These are phyloP conservation scores for Cytospora piceae DNA, from an alignment of 2,329 filamentous ascomycete species.

Conservation along the genomic window DNA sequence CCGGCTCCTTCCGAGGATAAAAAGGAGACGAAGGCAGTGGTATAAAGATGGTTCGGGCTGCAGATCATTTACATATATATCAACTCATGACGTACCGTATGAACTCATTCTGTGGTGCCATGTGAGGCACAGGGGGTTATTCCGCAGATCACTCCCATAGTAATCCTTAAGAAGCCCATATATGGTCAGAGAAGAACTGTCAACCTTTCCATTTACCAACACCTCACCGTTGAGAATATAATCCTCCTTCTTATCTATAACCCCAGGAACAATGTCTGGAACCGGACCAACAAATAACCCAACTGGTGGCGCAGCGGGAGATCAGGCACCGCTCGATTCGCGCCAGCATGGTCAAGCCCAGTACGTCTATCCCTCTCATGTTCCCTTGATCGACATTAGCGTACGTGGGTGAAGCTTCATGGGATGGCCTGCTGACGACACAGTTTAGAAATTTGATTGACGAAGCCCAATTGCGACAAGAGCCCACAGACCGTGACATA, in stretches of 20 bases:
- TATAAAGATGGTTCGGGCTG: not conserved
- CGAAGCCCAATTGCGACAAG: slow-evolving; percentile 17
- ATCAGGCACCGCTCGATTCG: not conserved
- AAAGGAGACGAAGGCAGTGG: not conserved
- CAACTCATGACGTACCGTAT: slow-evolving; percentile 12
- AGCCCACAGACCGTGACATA: slow-evolving; percentile 19
- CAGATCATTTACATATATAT: slow-evolving; percentile 7
- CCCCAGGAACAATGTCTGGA: not conserved
- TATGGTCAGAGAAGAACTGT: not conserved
- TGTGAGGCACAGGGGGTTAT: not conserved
- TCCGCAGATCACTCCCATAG: not conserved
- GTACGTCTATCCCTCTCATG: not conserved
- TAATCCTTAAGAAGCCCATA: not conserved
- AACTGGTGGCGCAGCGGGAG: not conserved
- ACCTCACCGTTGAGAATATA: not conserved
- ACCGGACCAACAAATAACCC: slow-evolving; percentile 6
- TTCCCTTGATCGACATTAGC: not conserved
- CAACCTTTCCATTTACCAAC: not conserved
- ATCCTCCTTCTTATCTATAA: not conserved
- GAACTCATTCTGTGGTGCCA: slow-evolving; percentile 1
- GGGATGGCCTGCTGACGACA: not conserved
- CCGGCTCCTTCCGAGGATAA: not conserved
- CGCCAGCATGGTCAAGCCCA: slow-evolving; percentile 11
- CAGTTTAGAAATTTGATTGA: slow-evolving; percentile 13
- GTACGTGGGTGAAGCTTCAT: not conserved